These are phyloP conservation scores for Penicillium janthinellum DNA, from an alignment of 2,329 filamentous ascomycete species.

Conservation along the genomic window DNA sequence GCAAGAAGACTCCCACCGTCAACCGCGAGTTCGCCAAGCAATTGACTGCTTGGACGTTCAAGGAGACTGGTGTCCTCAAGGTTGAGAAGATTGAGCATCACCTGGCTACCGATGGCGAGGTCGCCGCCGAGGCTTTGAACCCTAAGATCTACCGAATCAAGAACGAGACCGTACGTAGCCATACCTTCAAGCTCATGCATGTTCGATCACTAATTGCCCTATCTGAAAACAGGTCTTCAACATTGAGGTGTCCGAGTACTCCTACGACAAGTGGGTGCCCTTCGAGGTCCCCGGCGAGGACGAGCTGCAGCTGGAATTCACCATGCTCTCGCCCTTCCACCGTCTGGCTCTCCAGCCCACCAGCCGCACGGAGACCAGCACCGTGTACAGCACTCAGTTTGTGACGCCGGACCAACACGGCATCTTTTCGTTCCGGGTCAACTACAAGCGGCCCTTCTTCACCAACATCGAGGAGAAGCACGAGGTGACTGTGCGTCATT, in stretches of 20 bases:
- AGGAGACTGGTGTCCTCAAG: constrained; percentile 86
- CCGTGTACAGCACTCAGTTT: constrained; percentile 75
- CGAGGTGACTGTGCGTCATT: constrained; percentile 91
- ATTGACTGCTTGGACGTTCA: constrained; percentile 92
- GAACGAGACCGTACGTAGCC: constrained; percentile 82
- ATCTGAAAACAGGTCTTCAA: constrained; percentile 66
- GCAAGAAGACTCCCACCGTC: constrained; percentile 64
- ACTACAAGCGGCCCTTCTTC: constrained; percentile 94
- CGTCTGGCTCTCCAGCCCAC: constrained; percentile 70
- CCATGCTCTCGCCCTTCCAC: constrained; percentile 97
- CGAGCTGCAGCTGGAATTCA: constrained; percentile 89
- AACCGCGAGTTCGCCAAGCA: constrained; percentile 86
- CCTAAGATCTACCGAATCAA: constrained; percentile 92
- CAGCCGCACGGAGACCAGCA: constrained; percentile 64
- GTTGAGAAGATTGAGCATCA: constrained; percentile 83
- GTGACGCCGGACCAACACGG: constrained; percentile 93
- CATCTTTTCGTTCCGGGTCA: constrained; percentile 97
- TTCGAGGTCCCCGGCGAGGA: constrained; percentile 72
- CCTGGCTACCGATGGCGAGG: constrained; percentile 55
- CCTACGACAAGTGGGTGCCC: constrained; percentile 71
- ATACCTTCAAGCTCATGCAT: neutral
- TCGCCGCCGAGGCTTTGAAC: constrained; percentile 59
- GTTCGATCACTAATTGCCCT: constrained; percentile 29
- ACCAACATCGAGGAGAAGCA: constrained; percentile 90
- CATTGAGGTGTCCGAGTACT: constrained; percentile 87